Evolutionary conservation across 169 alveolate genomes (phyloP).

Genomic region (Eimeria acervulina): DNA sequence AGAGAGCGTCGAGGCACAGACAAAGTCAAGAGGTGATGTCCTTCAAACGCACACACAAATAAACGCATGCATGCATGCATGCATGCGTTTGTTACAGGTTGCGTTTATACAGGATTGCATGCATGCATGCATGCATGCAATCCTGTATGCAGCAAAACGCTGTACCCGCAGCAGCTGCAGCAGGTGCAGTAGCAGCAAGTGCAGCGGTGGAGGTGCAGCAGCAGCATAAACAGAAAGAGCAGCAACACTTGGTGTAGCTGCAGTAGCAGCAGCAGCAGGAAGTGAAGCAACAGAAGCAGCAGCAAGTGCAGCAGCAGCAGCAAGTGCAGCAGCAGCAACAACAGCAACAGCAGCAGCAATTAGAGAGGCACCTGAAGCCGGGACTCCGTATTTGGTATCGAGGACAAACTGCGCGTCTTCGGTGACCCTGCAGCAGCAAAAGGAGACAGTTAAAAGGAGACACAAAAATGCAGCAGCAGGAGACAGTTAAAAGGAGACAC

Average conservation of each 20-base stretch:
- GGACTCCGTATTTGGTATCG: slow-evolving; percentile 58
- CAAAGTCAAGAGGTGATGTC: slow-evolving; percentile 50
- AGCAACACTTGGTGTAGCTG: neutral
- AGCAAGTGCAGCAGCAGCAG: neutral
- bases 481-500: neutral
- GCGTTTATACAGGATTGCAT: no score
- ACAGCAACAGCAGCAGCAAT: neutral
- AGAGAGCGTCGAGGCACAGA: slow-evolving; percentile 48
- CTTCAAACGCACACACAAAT: neutral
- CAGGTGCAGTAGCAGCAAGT: neutral
- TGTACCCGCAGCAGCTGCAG: neutral
- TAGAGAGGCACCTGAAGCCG: slow-evolving; percentile 17
- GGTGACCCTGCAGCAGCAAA: slow-evolving; percentile 24
- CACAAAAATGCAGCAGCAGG: neutral
- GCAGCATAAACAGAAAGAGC: slow-evolving; percentile 1
- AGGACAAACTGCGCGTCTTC: slow-evolving; percentile 51
- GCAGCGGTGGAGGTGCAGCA: slow-evolving; percentile 2
- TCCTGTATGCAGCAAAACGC: no score
- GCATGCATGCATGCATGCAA: no score
- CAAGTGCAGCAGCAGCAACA: neutral
- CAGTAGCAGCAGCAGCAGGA: neutral
- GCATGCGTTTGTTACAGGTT: no score
- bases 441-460: neutral
- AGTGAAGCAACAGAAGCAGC: neutral
- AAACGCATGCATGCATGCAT: no score